Percentiles rank a stretch among this genome's conserved stretches.
phyloP scores from a whole-genome alignment of 495 filamentous ascomycete genomes.

The Xylaria grammica region DNA sequence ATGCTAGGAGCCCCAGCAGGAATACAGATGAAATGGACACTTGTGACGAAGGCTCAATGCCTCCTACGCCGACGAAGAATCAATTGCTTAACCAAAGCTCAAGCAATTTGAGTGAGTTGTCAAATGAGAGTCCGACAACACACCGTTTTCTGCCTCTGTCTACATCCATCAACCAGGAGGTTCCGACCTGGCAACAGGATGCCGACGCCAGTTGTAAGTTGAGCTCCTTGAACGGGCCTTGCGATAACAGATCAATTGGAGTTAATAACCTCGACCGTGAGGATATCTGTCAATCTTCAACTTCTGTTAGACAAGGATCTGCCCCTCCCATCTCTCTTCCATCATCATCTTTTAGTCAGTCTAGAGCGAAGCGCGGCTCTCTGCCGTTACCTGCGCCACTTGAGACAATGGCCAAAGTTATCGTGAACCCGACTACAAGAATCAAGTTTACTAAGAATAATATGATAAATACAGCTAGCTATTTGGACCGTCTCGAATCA shows the following conservation, averaged over 20 bases:
- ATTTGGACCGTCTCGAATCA: constrained; percentile 52
- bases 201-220: constrained; percentile 50
- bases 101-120: constrained; percentile 32
- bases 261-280: constrained; percentile 5
- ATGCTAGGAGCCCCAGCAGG: constrained; percentile 57
- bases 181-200: constrained; percentile 25
- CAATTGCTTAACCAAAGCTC: constrained; percentile 29
- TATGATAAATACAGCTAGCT: constrained; percentile 53
- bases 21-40: constrained; percentile 62
- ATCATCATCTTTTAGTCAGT: constrained; percentile 43
- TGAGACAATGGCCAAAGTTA: constrained; percentile 23
- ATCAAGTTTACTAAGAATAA: constrained; percentile 52
- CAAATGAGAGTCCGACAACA: constrained; percentile 37
- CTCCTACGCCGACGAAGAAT: constrained; percentile 89
- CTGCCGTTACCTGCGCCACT: constrained; percentile 43
- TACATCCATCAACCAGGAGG: constrained; percentile 32
- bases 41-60: constrained; percentile 69
- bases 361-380: constrained; percentile 40
- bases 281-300: constrained; percentile 26
- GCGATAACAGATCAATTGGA: constrained; percentile 11
- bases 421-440: constrained; percentile 34
- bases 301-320: constrained; percentile 25
- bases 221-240: constrained; percentile 32
- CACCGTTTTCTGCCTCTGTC: constrained; percentile 36
- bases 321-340: constrained; percentile 19